phyloP scores from a whole-genome alignment of 1,139 yeast genomes.

The Geotrichum cucujoidarum region DNA sequence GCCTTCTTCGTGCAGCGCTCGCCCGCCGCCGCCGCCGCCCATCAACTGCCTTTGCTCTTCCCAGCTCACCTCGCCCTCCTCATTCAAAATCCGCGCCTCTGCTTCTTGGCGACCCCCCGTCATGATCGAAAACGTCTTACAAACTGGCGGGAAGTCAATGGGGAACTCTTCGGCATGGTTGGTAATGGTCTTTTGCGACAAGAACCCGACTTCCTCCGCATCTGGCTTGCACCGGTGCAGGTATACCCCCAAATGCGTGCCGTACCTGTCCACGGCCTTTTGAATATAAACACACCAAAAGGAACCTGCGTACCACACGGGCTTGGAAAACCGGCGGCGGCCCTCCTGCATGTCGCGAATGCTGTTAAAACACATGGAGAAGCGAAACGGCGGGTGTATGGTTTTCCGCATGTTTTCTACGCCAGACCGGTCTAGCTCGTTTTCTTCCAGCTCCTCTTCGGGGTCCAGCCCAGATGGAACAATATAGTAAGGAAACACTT shows the following conservation, averaged over 20 bases:
- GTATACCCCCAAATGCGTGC: slow-evolving; percentile 50
- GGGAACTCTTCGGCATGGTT: background rate
- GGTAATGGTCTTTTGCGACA: background rate
- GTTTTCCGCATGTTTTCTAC: slow-evolving; percentile 29
- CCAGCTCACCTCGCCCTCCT: background rate
- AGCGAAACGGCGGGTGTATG: slow-evolving; percentile 48
- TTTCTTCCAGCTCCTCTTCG: background rate
- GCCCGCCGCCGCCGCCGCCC: background rate
- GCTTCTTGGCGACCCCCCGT: background rate
- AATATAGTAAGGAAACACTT: slow-evolving; percentile 18
- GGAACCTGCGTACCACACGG: slow-evolving; percentile 54
- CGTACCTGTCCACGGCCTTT: slow-evolving; percentile 40
- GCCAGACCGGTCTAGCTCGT: background rate
- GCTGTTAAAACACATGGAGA: slow-evolving; percentile 47
- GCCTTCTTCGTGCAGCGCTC: background rate
- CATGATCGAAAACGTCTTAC: too few relatives aligned
- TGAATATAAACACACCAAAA: slow-evolving; percentile 52
- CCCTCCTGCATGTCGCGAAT: slow-evolving; percentile 31
- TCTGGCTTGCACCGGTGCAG: slow-evolving; percentile 41
- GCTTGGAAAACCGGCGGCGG: slow-evolving; percentile 45
- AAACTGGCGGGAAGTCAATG: too few relatives aligned
- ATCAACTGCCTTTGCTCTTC: background rate
- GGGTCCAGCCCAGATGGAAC: slow-evolving; percentile 24
- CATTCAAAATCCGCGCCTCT: background rate
- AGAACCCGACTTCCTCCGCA: background rate